Percentiles rank a stretch among this genome's conserved stretches.
Conservation (phyloP, 495 filamentous ascomycete genomes). For the Aspergillus asperescens region DNA sequence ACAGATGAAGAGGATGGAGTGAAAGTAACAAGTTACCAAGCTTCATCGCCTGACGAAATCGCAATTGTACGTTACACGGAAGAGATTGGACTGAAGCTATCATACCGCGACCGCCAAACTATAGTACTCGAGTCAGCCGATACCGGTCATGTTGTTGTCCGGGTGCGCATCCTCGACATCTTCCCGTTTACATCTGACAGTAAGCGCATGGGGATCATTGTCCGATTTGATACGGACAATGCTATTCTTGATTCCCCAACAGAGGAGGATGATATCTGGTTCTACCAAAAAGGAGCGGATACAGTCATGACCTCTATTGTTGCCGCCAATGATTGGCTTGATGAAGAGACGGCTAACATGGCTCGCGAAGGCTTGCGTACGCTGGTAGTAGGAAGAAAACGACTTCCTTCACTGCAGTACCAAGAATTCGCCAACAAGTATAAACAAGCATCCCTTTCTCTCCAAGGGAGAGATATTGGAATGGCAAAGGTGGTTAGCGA, state of each 20-base stretch:
- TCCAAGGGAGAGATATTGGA: conserved; percentile 70
- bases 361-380: conserved; percentile 93
- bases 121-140: conserved; percentile 79
- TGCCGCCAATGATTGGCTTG: conserved; percentile 93
- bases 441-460: conserved; percentile 70
- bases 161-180: conserved; percentile 85
- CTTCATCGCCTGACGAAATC: conserved; percentile 95
- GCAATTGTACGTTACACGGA: conserved; percentile 97
- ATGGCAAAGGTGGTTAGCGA: conserved; percentile 76
- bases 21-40: conserved; percentile 83
- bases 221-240: conserved; percentile 64
- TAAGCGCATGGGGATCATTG: conserved; percentile 97
- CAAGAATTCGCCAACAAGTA: conserved; percentile 69
- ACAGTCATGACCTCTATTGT: conserved; percentile 96
- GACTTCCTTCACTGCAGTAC: conserved; percentile 69
- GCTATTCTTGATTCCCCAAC: conserved; percentile 29
- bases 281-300: conserved; percentile 97
- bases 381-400: conserved; percentile 85
- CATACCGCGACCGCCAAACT: conserved; percentile 77
- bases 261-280: conserved; percentile 77
- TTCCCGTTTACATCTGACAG: conserved; percentile 98
- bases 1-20: conserved; percentile 73
- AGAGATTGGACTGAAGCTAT: conserved; percentile 78
- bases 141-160: conserved; percentile 70
- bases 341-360: conserved; percentile 99